These are phyloP conservation scores for Linnemannia hyalina DNA, from an alignment of 192 early-diverging fungal genomes.

Conservation along the genomic window DNA sequence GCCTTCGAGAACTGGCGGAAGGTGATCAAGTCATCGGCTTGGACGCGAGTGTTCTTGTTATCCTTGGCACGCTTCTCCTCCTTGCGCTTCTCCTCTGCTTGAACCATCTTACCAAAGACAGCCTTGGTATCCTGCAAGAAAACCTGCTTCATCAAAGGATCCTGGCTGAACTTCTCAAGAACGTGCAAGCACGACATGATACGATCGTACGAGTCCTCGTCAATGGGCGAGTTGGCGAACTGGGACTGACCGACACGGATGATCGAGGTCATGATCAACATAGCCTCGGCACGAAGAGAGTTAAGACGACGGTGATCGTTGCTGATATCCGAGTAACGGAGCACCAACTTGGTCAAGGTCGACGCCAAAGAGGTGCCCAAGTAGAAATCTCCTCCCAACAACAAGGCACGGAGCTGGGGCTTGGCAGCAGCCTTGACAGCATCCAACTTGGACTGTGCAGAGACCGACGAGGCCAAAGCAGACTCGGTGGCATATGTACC, in stretches of 20 bases:
- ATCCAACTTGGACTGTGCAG: conserved; percentile 59
- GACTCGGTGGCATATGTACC: conserved; percentile 98
- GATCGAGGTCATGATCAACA: conserved; percentile 98
- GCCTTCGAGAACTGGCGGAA: conserved; percentile 91
- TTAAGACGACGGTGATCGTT: conserved; percentile 73
- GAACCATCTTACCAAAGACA: conserved; percentile 74
- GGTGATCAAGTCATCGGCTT: conserved; percentile 90
- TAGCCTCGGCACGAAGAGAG: conserved; percentile 92
- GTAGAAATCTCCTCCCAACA: conserved; percentile 95
- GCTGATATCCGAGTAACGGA: conserved; percentile 76
- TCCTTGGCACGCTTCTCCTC: conserved; percentile 76
- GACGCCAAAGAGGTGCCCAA: conserved; percentile 91
- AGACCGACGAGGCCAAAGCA: conserved; percentile 74
- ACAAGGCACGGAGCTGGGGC: conserved; percentile 83
- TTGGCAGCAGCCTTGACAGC: conserved; percentile 71
- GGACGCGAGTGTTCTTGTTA: conserved; percentile 73
- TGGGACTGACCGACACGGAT: conserved; percentile 92
- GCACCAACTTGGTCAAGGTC: conserved; percentile 90
- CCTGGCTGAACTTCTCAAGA: conserved; percentile 71
- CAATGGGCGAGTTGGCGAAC: conserved; percentile 88
- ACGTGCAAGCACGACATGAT: conserved; percentile 89
- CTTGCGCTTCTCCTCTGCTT: conserved; percentile 74
- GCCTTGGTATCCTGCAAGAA: conserved; percentile 71
- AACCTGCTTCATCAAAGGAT: conserved; percentile 67
- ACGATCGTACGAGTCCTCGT: conserved; percentile 97